Conservation (phyloP, 2,329 filamentous ascomycete genomes). For the Paracoccidioides lutzii region DNA sequence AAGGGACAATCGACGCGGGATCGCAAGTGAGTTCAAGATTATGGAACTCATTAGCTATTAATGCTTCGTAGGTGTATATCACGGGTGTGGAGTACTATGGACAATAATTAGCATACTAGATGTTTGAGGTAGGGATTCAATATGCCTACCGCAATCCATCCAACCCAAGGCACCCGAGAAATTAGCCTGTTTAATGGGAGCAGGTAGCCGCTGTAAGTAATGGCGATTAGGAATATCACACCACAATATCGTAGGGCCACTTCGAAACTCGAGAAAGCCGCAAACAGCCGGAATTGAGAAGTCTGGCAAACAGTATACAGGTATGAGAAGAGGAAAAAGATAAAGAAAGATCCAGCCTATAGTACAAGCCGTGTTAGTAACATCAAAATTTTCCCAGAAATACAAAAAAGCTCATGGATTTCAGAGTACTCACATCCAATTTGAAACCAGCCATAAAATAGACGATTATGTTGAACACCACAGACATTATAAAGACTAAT, state of each 20-base stretch:
- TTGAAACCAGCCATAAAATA: conserved; percentile 58
- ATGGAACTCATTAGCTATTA: conserved; percentile 51
- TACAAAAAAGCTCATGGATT: background rate
- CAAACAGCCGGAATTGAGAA: conserved; percentile 50
- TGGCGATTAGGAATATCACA: conserved; percentile 44
- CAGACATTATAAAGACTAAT: conserved; percentile 39
- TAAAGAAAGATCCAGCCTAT: conserved; percentile 47
- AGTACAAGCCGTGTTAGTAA: background rate
- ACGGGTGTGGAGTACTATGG: conserved; percentile 35
- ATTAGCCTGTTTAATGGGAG: conserved; percentile 47
- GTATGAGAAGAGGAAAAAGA: conserved; percentile 49
- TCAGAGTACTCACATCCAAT: conserved; percentile 1
- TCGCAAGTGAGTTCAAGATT: conserved; percentile 43
- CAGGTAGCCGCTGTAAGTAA: conserved; percentile 51
- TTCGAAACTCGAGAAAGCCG: conserved; percentile 47
- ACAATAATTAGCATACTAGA: background rate
- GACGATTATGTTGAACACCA: conserved; percentile 57
- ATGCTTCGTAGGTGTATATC: conserved; percentile 49
- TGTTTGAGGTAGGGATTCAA: background rate
- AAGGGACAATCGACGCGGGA: conserved; percentile 42
- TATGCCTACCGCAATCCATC: conserved; percentile 36
- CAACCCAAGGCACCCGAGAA: conserved; percentile 47
- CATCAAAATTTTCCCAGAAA: background rate
- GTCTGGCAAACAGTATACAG: conserved; percentile 45
- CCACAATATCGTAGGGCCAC: conserved; percentile 49